Evolutionary conservation across 2,329 filamentous ascomycete species (phyloP), one percentile per base, ranked within the genome.

Genomic region (Fusarium protoensiforme): DNA sequence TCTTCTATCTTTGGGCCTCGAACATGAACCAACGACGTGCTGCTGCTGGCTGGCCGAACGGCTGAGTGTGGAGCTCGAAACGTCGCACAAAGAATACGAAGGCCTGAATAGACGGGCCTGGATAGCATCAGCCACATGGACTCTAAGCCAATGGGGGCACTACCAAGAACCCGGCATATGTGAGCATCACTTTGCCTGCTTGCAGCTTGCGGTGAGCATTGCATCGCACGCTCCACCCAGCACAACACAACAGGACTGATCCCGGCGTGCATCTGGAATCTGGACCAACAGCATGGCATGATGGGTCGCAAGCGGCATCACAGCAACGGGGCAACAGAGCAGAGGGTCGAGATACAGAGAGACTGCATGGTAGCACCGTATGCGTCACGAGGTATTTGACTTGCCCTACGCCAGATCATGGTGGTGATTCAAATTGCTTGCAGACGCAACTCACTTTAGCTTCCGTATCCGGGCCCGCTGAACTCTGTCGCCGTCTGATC

Each of bases 381-480:
- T 70, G 61, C 67, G 51, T 67, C 31, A 33, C 53, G 14, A 53
- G 65, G 27, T 75, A 77, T 74, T 68, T 68, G 27, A 64, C 60
- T 69, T 76, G 71, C 61, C 46, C 54, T 67, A 35, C 61, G 31
- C 59, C 31, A 16, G 62, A 35, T 58, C 22, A 35, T 27, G 33
- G 46, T 61, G 27, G 39, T 48, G 35, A 9, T 65, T 59, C 43
- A 61, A 58, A 46, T 56, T 73, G 68, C 43, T 74, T 72, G 65
- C 72, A 74, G 59, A 38, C n/a, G 38, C 63, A 72, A 66, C 68
- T 75, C 54, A 61, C 57, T 65, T 65, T 57, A 46, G 24, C 36
- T 75, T 67, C 72, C 73, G 62, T 69, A 67, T 69, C 73, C 48
- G 64, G 64, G 54, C 70, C 57, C 58, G 51, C 74, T 67, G 56